Evolutionary conservation across 1,139 yeast species (phyloP), one percentile per base, ranked within the genome.

Genomic region (Saccharomyces pastorianus): DNA sequence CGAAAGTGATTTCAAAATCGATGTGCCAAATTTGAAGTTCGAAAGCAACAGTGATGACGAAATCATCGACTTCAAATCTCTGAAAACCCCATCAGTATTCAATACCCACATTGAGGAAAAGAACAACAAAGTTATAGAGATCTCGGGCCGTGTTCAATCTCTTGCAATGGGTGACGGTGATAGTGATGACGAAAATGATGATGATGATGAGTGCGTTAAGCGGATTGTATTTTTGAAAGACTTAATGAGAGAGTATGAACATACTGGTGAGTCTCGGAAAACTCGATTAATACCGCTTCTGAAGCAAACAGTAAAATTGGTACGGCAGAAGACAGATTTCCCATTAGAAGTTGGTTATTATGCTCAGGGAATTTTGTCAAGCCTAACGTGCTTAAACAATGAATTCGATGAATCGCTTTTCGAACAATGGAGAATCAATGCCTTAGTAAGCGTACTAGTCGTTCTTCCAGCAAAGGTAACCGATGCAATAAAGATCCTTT

Each of bases 401-500:
- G 69, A 70, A 52, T 78, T 71, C 58, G 81, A 80, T 4, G 80
- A 79, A 41, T 58, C 66, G 0, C 71, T 76, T n/a, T 85, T 85
- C 64, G 87, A 84, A 55, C 74, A 78, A 9, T 71, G 79, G 71
- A 78, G 79, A 57, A 70, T 85, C 11, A 79, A 81, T 54, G 76
- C 82, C 31, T 61, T 85, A 60, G 79, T 85, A 9, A 77, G 88
- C 8, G 71, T 84, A 1, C 66, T 84, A 28, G 81, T 76, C 1
- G 71, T 79, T 1, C 73, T 73, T 55, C 84, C 85, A 1, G 49
- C 58, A 3, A 61, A 78, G 2, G 61, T 74, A 0, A 53, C 68
- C 0, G 75, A 73, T 52, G 58, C 82, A 2, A 68, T 78, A 51
- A 65, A 73, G 29, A 66, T 81, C 17, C 70, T 85, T 14, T 71